A percentile compares a stretch with the other conserved stretches of the same genome.
Evolutionary conservation across 306 rosid genomes (phyloP).

Genomic region (Cucurbita pepo): DNA sequence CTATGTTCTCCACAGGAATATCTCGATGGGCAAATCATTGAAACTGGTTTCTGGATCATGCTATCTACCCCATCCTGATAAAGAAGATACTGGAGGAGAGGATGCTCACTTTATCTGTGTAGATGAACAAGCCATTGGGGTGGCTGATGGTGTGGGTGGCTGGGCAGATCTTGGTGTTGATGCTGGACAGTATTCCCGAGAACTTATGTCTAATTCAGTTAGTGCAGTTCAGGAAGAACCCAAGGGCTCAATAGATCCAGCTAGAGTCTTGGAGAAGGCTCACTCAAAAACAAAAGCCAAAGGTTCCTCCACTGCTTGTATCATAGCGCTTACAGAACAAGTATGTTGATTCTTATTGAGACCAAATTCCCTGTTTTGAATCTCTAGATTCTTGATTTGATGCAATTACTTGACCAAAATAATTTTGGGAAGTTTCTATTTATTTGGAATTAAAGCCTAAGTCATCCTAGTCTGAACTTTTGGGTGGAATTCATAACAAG

Average conservation of each 20-base stretch:
- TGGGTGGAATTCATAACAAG: not conserved
- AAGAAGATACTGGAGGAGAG: conserved; percentile 98
- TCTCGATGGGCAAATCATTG: conserved; percentile 37
- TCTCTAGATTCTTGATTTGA: not conserved
- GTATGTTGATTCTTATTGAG: conserved; percentile 17
- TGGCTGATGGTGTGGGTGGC: conserved; percentile 99
- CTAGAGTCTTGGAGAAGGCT: conserved; percentile 89
- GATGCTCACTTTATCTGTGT: conserved; percentile 93
- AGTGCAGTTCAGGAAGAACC: conserved; percentile 81
- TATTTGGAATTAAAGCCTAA: not conserved
- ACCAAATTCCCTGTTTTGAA: not conserved
- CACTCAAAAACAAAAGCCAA: conserved; percentile 75
- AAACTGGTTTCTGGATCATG: conserved; percentile 78
- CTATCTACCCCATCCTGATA: conserved; percentile 91
- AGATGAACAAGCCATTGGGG: conserved; percentile 88
- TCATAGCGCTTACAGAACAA: conserved; percentile 81
- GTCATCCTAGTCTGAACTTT: not conserved
- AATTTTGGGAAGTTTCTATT: not conserved
- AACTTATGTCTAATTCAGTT: conserved; percentile 88
- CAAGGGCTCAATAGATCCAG: conserved; percentile 85
- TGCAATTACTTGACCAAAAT: not conserved
- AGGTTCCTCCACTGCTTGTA: conserved; percentile 98
- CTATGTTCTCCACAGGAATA: conserved; percentile 34
- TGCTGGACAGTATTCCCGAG: conserved; percentile 79
- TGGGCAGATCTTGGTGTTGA: conserved; percentile 93